These are phyloP conservation scores for Mytilinidion resinicola DNA, from an alignment of 495 filamentous ascomycete genomes.

Conservation along the genomic window DNA sequence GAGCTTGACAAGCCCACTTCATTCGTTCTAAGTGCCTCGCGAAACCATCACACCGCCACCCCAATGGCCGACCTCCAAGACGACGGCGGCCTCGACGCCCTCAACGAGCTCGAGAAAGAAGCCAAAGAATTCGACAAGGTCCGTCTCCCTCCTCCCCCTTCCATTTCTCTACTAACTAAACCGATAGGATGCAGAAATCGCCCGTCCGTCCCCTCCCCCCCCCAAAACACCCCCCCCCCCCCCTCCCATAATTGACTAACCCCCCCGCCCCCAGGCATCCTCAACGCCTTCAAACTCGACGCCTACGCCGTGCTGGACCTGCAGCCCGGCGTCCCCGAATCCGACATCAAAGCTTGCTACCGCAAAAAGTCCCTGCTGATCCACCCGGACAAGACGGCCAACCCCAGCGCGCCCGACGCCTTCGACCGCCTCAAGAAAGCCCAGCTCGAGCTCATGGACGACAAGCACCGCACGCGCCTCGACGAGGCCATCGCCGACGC, in stretches of 20 bases:
- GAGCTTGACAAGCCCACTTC: neutral
- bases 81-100: constrained; percentile 61
- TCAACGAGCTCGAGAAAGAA: constrained; percentile 80
- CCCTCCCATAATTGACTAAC: constrained; percentile 11
- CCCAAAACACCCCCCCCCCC: neutral
- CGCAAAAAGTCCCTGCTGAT: constrained; percentile 96
- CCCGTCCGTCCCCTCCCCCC: constrained; percentile 43
- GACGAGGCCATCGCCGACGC: constrained; percentile 96
- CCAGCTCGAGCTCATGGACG: constrained; percentile 83
- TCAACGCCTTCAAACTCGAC: constrained; percentile 83
- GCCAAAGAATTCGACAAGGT: constrained; percentile 88
- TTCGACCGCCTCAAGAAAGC: constrained; percentile 97
- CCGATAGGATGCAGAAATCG: constrained; percentile 84
- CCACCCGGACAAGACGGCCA: constrained; percentile 95
- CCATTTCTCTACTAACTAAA: neutral
- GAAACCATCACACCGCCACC: neutral
- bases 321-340: constrained; percentile 89
- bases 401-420: constrained; percentile 84
- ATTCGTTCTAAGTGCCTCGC: neutral
- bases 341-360: constrained; percentile 90
- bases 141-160: constrained; percentile 12
- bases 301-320: constrained; percentile 94
- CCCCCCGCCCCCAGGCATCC: constrained; percentile 45
- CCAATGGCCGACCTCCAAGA: constrained; percentile 27
- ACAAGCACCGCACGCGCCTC: constrained; percentile 76